phyloP scores from a whole-genome alignment of 2,329 filamentous ascomycete genomes.

The Fusarium devonianum region DNA sequence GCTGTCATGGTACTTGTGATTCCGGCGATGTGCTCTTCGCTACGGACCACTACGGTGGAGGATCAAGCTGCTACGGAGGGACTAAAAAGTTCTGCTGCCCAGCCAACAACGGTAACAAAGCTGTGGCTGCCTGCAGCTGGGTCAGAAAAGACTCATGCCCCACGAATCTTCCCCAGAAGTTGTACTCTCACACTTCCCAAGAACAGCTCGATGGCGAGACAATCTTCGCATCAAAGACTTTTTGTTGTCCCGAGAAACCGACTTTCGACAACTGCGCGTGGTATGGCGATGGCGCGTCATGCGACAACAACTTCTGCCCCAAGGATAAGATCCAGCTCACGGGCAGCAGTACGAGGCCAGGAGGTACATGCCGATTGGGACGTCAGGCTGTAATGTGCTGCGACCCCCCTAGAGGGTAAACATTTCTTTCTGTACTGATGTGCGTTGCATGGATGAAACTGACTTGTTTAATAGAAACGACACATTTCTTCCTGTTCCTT shows the following conservation, averaged over 20 bases:
- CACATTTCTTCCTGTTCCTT: neutral
- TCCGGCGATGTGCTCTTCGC: neutral
- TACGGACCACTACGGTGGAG: neutral
- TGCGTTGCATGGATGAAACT: neutral
- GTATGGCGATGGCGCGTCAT: neutral
- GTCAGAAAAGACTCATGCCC: neutral
- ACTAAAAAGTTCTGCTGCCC: constrained; percentile 1
- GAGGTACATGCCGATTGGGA: neutral
- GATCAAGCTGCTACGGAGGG: neutral
- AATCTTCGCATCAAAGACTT: neutral
- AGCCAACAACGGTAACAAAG: neutral
- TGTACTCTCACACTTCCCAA: neutral
- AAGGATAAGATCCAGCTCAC: neutral
- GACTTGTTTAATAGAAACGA: neutral
- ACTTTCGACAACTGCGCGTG: neutral
- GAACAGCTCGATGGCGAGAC: neutral
- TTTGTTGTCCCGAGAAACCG: constrained; percentile 1
- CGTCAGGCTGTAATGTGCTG: neutral
- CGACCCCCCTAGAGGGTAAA: neutral
- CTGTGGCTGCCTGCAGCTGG: neutral
- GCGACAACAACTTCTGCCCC: neutral
- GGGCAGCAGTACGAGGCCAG: neutral
- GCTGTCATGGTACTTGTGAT: neutral
- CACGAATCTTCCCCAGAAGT: neutral
- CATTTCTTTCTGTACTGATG: no score